phyloP scores from a whole-genome alignment of 164 flowering plant genomes.

The Dillenia turbinata region DNA sequence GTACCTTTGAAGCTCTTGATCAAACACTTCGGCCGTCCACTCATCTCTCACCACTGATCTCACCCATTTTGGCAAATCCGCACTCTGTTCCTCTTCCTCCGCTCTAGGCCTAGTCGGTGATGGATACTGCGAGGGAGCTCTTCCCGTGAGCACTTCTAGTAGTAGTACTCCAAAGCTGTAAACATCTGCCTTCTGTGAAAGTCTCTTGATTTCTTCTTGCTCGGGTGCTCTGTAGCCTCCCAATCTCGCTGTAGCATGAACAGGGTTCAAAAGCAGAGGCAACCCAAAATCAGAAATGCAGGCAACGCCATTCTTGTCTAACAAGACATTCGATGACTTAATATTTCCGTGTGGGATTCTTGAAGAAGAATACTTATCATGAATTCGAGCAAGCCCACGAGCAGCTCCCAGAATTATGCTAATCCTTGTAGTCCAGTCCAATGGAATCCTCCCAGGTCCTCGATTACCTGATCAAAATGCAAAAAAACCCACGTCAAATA shows the following conservation, averaged over 20 bases:
- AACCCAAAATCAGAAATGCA: conserved; percentile 90
- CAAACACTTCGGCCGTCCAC: conserved; percentile 97
- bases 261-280: conserved; percentile 71
- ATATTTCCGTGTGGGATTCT: conserved; percentile 90
- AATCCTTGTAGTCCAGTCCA: conserved; percentile 96
- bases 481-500: too few relatives aligned
- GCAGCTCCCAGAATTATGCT: conserved; percentile 87
- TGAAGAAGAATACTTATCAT: conserved; percentile 54
- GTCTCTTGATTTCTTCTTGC: conserved; percentile 56
- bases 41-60: conserved; percentile 87
- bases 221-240: conserved; percentile 96
- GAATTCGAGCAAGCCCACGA: conserved; percentile 73
- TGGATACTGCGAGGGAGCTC: conserved; percentile 56
- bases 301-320: conserved; percentile 85
- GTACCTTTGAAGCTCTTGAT: conserved; percentile 82
- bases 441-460: conserved; percentile 88
- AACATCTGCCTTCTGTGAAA: conserved; percentile 84
- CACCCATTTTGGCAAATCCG: conserved; percentile 88
- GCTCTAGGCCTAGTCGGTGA: conserved; percentile 29
- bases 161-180: conserved; percentile 83
- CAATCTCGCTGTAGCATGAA: conserved; percentile 69
- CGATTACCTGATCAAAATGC: conserved; percentile 46
- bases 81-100: conserved; percentile 39
- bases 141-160: conserved; percentile 83
- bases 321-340: conserved; percentile 79